Conservation (phyloP, 2,329 filamentous ascomycete species). For the Dothidotthia symphoricarpi region DNA sequence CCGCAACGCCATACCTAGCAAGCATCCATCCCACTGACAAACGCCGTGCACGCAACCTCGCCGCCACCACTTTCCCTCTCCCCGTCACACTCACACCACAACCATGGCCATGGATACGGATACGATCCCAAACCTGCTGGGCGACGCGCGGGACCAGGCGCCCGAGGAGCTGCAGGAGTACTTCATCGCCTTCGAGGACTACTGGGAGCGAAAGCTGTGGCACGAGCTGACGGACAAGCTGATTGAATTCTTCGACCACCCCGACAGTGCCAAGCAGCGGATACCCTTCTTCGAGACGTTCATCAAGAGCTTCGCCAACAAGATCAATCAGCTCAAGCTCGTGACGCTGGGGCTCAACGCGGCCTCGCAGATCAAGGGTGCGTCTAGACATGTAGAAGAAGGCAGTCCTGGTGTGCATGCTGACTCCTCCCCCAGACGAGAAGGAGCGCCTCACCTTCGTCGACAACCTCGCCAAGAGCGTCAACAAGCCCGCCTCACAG, state of each 20-base stretch:
- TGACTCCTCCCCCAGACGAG: too few relatives aligned
- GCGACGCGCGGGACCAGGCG: constrained; percentile 82
- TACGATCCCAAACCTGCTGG: constrained; percentile 87
- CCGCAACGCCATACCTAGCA: constrained; percentile 17
- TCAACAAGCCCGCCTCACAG: constrained; percentile 88
- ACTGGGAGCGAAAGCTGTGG: constrained; percentile 98
- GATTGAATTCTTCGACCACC: constrained; percentile 80
- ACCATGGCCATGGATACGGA: constrained; percentile 71
- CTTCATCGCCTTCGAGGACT: constrained; percentile 90
- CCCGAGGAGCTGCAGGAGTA: constrained; percentile 83
- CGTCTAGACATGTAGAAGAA: too few relatives aligned
- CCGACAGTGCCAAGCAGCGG: constrained; percentile 78
- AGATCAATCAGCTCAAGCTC: constrained; percentile 98
- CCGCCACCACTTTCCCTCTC: constrained; percentile 1
- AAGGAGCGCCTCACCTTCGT: constrained; percentile 84
- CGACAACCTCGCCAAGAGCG: constrained; percentile 76
- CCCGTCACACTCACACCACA: constrained; percentile 2
- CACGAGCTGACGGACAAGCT: constrained; percentile 93
- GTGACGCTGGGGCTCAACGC: constrained; percentile 87
- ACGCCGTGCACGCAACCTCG: too few relatives aligned
- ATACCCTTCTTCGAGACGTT: constrained; percentile 92
- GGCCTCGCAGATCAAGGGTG: constrained; percentile 78
- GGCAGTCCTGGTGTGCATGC: constrained; percentile 47
- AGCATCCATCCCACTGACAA: too few relatives aligned
- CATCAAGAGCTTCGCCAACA: constrained; percentile 93